Evolutionary conservation across 257 asterid species (phyloP), one percentile per base, ranked within the genome.

Genomic region (Nyctanthes arbortristis): DNA sequence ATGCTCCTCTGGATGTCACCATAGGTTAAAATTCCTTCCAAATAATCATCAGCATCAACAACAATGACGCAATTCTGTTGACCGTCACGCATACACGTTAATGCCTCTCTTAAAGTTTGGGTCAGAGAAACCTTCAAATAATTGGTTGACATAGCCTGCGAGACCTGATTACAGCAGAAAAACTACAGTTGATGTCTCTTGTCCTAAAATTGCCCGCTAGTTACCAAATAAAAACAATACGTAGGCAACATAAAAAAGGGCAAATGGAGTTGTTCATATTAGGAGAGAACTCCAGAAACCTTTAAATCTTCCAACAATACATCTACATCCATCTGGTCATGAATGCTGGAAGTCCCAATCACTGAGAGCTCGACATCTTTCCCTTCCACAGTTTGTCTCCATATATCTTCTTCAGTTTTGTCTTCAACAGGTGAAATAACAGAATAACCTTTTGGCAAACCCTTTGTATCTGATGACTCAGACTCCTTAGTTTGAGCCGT

Each of bases 21-120:
- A 71, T 77, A 82, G 7, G 99, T 91, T 79, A 94, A 73, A 73
- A 94, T 81, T 69, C 99, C 99, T 81, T 88, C 97, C 79, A 91
- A 72, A 77, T 59, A 82, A 75, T 84, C 93, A 67, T 89, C 93
- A 31, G 69, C 62, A 45, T 89, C 96, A 71, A 88, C 92, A 57
- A 91, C 92, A 56, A 91, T 75, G 72, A 71, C 89, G 57, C 95
- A 94, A 49, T 74, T 78, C 79, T 85, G 93, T 40, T 87, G 87
- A 67, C 87, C 85, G 52, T 91, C 95, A 40, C 80, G 79, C 96
- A 94, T 94, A 70, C 78, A 73, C 43, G 75, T 80, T 62, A 91
- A 65, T 35, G 90, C 93, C 75, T 91, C 95, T 80, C 84, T 88
- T 62, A 91, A 79, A 49, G 89, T 84, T 73, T 91, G 90, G 68